Conservation (phyloP, 257 asterid species). For the Cordia subcordata region DNA sequence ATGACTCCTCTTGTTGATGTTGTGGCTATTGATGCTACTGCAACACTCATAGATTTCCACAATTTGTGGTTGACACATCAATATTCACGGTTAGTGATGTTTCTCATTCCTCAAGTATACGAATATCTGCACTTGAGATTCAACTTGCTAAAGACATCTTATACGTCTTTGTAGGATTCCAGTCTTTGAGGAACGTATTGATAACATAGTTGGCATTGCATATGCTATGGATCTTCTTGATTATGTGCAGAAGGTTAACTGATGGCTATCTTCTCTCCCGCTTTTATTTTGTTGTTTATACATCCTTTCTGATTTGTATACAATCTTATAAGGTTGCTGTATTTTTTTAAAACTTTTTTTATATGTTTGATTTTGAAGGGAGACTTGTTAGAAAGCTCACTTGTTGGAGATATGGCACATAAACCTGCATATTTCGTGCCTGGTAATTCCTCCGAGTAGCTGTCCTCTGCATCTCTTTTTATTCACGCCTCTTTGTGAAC, state of each 20-base stretch:
- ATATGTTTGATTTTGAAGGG: conserved; percentile 91
- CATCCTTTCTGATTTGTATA: conserved; percentile 24
- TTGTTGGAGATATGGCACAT: conserved; percentile 88
- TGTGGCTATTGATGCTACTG: conserved; percentile 88
- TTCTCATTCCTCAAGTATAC: conserved; percentile 6
- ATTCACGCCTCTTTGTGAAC: too few relatives aligned
- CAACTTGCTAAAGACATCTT: conserved; percentile 4
- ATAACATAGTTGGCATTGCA: conserved; percentile 96
- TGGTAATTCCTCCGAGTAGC: conserved; percentile 37
- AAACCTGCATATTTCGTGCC: conserved; percentile 99
- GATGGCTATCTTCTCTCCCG: too few relatives aligned
- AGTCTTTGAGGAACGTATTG: conserved; percentile 94
- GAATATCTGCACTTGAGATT: neutral
- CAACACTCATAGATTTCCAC: conserved; percentile 91
- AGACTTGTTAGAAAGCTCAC: conserved; percentile 77
- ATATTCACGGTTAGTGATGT: conserved; percentile 70
- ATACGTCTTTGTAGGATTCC: conserved; percentile 70
- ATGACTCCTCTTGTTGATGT: conserved; percentile 99
- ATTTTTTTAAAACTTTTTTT: too few relatives aligned
- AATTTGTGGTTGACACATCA: conserved; percentile 95
- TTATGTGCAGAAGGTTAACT: conserved; percentile 79
- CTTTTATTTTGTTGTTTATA: too few relatives aligned
- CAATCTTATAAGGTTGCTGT: conserved; percentile 43
- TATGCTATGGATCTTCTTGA: conserved; percentile 99
- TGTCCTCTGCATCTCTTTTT: too few relatives aligned